Percentiles rank a stretch among this genome's conserved stretches.
These are phyloP conservation scores for Ceratocystis papillata DNA, from an alignment of 2,329 filamentous ascomycete species.

Conservation along the genomic window DNA sequence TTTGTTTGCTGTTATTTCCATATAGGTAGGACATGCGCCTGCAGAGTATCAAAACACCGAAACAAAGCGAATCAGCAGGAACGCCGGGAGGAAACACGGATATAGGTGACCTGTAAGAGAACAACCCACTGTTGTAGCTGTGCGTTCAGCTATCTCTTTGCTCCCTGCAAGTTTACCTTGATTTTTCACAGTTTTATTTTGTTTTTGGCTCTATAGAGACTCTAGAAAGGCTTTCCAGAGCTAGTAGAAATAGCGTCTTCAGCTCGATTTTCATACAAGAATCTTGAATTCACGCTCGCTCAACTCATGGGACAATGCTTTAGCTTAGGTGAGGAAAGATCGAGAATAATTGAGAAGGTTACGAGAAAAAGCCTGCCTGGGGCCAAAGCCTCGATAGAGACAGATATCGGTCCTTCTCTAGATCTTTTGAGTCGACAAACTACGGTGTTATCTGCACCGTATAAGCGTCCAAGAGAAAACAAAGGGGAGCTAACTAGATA, in stretches of 20 bases:
- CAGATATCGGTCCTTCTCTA: neutral
- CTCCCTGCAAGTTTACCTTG: neutral
- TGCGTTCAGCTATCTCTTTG: no score
- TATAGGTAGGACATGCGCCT: neutral
- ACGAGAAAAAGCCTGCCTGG: neutral
- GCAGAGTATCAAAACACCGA: neutral
- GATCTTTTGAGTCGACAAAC: neutral
- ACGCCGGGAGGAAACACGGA: neutral
- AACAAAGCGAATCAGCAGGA: neutral
- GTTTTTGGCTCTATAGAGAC: neutral
- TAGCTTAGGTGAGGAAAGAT: neutral
- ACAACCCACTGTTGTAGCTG: no score
- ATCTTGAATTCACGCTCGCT: neutral
- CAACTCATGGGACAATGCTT: neutral
- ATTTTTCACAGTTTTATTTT: neutral
- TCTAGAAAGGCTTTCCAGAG: no score
- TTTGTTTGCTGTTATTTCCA: neutral
- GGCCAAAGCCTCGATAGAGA: neutral
- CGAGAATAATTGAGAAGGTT: neutral
- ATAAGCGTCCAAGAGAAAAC: neutral
- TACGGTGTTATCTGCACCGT: neutral
- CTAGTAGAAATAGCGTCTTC: neutral
- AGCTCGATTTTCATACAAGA: neutral
- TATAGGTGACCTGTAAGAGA: neutral
- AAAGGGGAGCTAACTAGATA: neutral